Percentiles rank a stretch among this genome's conserved stretches.
phyloP scores from a whole-genome alignment of 495 filamentous ascomycete species.

The Stereocaulon alpinum region DNA sequence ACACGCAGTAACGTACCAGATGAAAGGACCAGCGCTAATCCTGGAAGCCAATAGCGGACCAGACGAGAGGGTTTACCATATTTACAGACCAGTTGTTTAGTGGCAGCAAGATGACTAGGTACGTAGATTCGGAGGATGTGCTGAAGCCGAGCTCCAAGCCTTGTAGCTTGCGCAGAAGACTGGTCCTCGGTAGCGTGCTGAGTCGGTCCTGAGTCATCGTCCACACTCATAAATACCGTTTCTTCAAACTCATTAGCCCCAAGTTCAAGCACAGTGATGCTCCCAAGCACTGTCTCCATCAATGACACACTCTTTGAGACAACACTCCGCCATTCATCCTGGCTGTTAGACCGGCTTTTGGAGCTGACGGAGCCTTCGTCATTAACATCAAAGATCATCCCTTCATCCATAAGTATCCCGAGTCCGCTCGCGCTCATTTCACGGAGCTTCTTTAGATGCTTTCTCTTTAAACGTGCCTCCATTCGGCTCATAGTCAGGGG shows the following conservation, averaged over 20 bases:
- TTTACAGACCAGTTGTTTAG: slow-evolving; percentile 37
- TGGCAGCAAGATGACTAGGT: slow-evolving; percentile 45
- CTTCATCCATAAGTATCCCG: slow-evolving; percentile 76
- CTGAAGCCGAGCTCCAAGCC: slow-evolving; percentile 57
- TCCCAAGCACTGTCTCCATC: slow-evolving; percentile 67
- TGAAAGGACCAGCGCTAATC: slow-evolving; percentile 52
- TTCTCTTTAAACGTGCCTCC: slow-evolving; percentile 60
- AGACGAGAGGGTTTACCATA: slow-evolving; percentile 69
- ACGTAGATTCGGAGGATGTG: slow-evolving; percentile 49
- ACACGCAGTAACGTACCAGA: slow-evolving; percentile 74
- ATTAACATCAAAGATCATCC: slow-evolving; percentile 49
- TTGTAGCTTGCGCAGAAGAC: slow-evolving; percentile 36
- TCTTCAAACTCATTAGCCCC: slow-evolving; percentile 63
- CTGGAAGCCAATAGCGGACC: slow-evolving; percentile 81
- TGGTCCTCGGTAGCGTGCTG: slow-evolving; percentile 22
- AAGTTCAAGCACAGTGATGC: slow-evolving; percentile 44
- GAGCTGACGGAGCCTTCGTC: slow-evolving; percentile 33
- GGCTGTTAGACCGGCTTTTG: slow-evolving; percentile 32
- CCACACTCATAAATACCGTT: slow-evolving; percentile 51
- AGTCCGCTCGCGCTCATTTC: slow-evolving; percentile 77
- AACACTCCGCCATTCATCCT: slow-evolving; percentile 58
- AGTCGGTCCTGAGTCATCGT: slow-evolving; percentile 46
- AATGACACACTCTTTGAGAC: slow-evolving; percentile 63
- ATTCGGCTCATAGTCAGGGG: slow-evolving; percentile 60
- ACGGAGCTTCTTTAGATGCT: slow-evolving; percentile 52